phyloP scores from a whole-genome alignment of 1,284 basidiomycete species.

The Sporisorium reilianum region DNA sequence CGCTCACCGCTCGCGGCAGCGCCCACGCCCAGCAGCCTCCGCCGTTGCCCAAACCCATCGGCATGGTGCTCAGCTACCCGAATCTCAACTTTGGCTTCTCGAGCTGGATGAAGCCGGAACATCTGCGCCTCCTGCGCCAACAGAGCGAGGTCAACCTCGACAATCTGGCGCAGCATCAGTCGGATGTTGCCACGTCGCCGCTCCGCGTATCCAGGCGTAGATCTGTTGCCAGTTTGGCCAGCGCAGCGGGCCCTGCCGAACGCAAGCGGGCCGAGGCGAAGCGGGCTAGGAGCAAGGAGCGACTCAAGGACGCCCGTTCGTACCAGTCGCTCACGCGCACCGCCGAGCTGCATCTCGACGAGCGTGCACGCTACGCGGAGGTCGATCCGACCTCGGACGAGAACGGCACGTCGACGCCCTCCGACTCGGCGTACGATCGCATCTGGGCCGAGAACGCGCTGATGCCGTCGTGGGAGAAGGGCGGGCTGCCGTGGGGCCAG shows the following conservation, averaged over 20 bases:
- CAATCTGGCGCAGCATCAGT: slow-evolving; percentile 39
- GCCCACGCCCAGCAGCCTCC: slow-evolving; percentile 29
- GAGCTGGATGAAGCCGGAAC: slow-evolving; percentile 91
- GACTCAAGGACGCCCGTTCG: slow-evolving; percentile 35
- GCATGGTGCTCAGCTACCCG: slow-evolving; percentile 81
- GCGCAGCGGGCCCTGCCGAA: slow-evolving; percentile 15
- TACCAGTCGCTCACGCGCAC: slow-evolving; percentile 57
- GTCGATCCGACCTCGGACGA: slow-evolving; percentile 55
- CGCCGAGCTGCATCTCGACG: slow-evolving; percentile 61
- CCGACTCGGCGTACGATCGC: slow-evolving; percentile 38
- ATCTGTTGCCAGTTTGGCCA: slow-evolving; percentile 36
- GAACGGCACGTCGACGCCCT: slow-evolving; percentile 23
- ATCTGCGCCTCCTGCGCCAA: slow-evolving; percentile 83
- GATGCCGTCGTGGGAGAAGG: slow-evolving; percentile 44
- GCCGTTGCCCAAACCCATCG: slow-evolving; percentile 76
- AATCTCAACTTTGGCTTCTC: slow-evolving; percentile 90
- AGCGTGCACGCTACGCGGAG: slow-evolving; percentile 59
- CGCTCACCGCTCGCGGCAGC: slow-evolving; percentile 15
- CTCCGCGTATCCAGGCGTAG: slow-evolving; percentile 23
- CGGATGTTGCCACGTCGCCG: slow-evolving; percentile 14
- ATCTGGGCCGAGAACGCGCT: slow-evolving; percentile 27
- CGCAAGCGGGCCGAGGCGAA: slow-evolving; percentile 37
- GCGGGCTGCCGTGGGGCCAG: slow-evolving; percentile 44
- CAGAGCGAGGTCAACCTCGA: slow-evolving; percentile 65
- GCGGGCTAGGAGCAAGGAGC: slow-evolving; percentile 34